phyloP scores from a whole-genome alignment of 345 rosid species.

The Eucalyptus erythrocorys region DNA sequence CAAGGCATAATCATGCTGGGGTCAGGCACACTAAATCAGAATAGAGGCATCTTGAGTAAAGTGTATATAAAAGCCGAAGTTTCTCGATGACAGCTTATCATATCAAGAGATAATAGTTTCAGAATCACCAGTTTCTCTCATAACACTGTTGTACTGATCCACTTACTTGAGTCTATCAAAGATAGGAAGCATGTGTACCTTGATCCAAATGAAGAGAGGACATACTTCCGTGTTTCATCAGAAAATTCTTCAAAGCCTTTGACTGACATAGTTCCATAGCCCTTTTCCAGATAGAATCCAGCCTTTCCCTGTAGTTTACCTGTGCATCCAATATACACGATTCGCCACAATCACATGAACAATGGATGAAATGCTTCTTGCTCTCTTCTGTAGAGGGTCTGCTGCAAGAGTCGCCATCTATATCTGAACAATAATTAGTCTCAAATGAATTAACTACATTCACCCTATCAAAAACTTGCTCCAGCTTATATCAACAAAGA shows the following conservation, averaged over 20 bases:
- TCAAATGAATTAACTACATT: neutral
- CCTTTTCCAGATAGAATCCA: conserved; percentile 64
- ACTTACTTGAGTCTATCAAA: neutral
- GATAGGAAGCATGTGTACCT: conserved; percentile 26
- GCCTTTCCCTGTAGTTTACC: conserved; percentile 31
- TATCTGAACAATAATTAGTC: conserved; percentile 4
- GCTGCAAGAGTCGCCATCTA: conserved; percentile 40
- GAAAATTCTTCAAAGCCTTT: conserved; percentile 59
- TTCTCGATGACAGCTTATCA: neutral
- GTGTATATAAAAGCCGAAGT: neutral
- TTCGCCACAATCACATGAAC: conserved; percentile 31
- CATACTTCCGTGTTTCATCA: conserved; percentile 65
- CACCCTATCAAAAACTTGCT: neutral
- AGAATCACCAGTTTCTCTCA: neutral
- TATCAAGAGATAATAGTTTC: neutral
- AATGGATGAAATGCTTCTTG: conserved; percentile 17
- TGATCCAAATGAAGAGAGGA: conserved; percentile 55
- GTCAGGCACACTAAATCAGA: neutral
- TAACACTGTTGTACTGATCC: neutral
- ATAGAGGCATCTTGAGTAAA: neutral
- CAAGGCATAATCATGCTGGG: neutral
- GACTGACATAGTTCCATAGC: conserved; percentile 57
- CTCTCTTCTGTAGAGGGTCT: conserved; percentile 38
- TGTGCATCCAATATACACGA: conserved; percentile 11
- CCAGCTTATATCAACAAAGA: neutral